Evolutionary conservation across 2,329 filamentous ascomycete species (phyloP), one percentile per base, ranked within the genome.

Genomic region (Colletotrichum caudatum): DNA sequence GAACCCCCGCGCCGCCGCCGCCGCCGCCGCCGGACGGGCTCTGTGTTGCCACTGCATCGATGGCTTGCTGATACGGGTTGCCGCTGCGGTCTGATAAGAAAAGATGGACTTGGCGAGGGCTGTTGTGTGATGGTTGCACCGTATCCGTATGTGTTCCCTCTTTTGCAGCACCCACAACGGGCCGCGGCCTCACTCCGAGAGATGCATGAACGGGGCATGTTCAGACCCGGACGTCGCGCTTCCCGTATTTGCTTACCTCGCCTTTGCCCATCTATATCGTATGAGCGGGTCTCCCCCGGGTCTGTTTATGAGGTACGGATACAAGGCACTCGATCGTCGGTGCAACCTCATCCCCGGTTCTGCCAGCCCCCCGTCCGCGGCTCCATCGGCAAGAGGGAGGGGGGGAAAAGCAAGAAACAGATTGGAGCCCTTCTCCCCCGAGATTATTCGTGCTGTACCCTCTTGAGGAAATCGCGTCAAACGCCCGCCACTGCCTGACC

Each of bases 231-330:
- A 9, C 46, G 37, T 46, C 64, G 35, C 23, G 6, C 23, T 23
- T 39, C n/a, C 57, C 44, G n/a, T 23, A 53, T 58, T 4, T 1
- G 3, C 44, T 74, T 74, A 76, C 56, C 72, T 77, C 64, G 23
- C 57, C 29, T 18, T 18, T n/a, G 18, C 18, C 44, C 1, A n/a
- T n/a, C 44, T n/a, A 4, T 8, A 46, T n/a, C 2, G n/a, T n/a
- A n/a, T n/a, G n/a, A n/a, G n/a, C n/a, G n/a, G n/a, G n/a, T n/a
- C n/a, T n/a, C 44, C 4, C n/a, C 44, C 8, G 29, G 8, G 20
- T 46, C 18, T n/a, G 44, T n/a, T n/a, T n/a, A 41, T 18, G 6
- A 5, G 39, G 41, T n/a, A n/a, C n/a, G n/a, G n/a, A n/a, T 20
- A n/a, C 20, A 50, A 16, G 46, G 44, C 44, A n/a, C 46, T 48